Base-by-base conservation (phyloP, 345 rosid genomes). In the Eucalyptus tenuipes region DNA sequence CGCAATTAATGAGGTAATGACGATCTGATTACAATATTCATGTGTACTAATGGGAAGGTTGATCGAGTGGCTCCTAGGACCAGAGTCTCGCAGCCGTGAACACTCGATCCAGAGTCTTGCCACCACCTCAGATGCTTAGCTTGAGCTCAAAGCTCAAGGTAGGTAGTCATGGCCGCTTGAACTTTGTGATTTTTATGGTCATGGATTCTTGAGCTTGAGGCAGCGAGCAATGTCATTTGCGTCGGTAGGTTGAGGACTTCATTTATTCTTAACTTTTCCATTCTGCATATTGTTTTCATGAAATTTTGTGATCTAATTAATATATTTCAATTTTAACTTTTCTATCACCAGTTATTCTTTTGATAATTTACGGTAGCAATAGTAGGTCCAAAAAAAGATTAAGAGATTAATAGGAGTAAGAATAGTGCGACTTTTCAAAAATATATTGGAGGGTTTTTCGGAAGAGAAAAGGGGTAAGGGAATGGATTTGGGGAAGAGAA, bases 91-190 rank as follows among this genome's bases (percentile, higher is more conserved):
- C 5, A 1, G 12, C 5, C 79, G 31, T 16, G 79, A 66, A 8
- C 79, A 8, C 22, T 31, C 20, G 4, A 3, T 66, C 40, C 8
- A 2, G 40, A 64, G 71, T 64, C 40, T 66, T 31, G 10, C 11
- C 0, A 0, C 4, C 2, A 0, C 79, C 79, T 66, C 1, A 2
- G 22, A 66, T 29, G 0, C 79, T 16, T 16, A 33, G 79, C 7
- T 68, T 18, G 42, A 18, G 81, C 64, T 57, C 0, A 14, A 52
- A 57, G 64, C 81, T 71, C 25, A 71, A 71, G 7, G 13, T 71
- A 71, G 44, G 13, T 33, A 71, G 45, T 71, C 24, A 71, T 33
- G 81, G 25, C 0, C 25, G 45, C 81, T 71, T 10, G 25, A 0
- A 22, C 42, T 68, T 33, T 3, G 25, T 2, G 42, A 20, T 52